Percentiles rank a stretch among this genome's conserved stretches.
Evolutionary conservation across 768 basidiomycete genomes (phyloP).

Genomic region (Trametes punicea): DNA sequence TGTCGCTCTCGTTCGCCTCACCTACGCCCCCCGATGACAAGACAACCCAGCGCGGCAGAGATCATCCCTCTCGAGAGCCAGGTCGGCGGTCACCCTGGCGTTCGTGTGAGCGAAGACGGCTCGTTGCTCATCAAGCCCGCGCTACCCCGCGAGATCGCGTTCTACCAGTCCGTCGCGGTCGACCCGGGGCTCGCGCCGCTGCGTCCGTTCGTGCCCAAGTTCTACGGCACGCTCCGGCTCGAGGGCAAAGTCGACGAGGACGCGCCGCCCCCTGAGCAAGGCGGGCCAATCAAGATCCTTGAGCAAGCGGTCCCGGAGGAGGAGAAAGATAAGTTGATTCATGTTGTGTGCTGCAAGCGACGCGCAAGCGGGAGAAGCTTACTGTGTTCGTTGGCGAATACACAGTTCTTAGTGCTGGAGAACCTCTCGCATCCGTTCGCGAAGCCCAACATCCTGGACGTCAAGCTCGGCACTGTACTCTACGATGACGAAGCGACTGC

Average conservation of each 20-base stretch:
- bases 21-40: neutral
- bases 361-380: neutral
- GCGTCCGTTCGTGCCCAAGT: conserved; percentile 64
- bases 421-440: conserved; percentile 72
- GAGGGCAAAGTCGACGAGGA: conserved; percentile 53
- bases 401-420: conserved; percentile 78
- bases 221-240: conserved; percentile 74
- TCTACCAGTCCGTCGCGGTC: conserved; percentile 59
- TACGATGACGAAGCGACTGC: conserved; percentile 63
- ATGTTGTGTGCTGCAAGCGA: neutral
- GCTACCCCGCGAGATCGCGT: conserved; percentile 58
- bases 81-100: conserved; percentile 79
- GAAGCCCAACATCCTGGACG: conserved; percentile 85
- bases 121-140: conserved; percentile 82
- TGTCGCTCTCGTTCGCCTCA: neutral
- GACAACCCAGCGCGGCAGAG: neutral
- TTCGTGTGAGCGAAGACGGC: conserved; percentile 68
- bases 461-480: conserved; percentile 91
- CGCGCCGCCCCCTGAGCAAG: conserved; percentile 21
- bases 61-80: conserved; percentile 47
- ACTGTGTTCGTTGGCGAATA: neutral
- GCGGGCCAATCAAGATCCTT: conserved; percentile 14
- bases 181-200: conserved; percentile 43
- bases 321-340: conserved; percentile 45
- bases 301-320: conserved; percentile 23